Conservation (phyloP, 306 rosid genomes). For the Elaeagnus macrophylla region DNA sequence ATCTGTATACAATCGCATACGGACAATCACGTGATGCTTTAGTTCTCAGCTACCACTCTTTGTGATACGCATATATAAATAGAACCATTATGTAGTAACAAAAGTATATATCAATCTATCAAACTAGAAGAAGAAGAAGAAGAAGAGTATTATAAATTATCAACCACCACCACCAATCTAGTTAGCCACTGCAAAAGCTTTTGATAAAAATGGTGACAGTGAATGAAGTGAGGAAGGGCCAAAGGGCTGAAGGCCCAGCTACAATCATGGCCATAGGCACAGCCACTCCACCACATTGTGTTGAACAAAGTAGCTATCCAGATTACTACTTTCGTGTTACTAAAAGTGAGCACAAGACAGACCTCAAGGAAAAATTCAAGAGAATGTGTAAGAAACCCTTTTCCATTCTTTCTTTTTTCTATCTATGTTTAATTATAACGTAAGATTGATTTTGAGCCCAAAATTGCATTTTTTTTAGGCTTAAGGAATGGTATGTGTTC, state of each 20-base stretch:
- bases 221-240: slow-evolving; percentile 49
- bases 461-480: too few relatives aligned
- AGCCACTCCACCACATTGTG: slow-evolving; percentile 43
- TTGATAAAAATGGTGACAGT: slow-evolving; percentile 38
- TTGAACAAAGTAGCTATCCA: slow-evolving; percentile 42
- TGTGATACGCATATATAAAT: background rate
- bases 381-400: slow-evolving; percentile 39
- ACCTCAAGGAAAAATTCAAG: slow-evolving; percentile 43
- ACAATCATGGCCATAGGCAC: slow-evolving; percentile 52
- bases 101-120: background rate
- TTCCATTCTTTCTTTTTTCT: background rate
- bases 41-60: slow-evolving; percentile 5
- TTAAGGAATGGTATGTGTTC: too few relatives aligned
- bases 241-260: slow-evolving; percentile 54
- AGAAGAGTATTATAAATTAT: background rate
- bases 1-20: background rate
- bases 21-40: slow-evolving; percentile 27
- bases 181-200: background rate
- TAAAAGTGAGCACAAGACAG: slow-evolving; percentile 43
- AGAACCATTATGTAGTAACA: background rate
- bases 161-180: background rate
- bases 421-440: background rate
- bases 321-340: slow-evolving; percentile 56
- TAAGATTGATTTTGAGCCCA: background rate
- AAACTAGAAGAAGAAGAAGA: background rate